Evolutionary conservation across 371 early-diverging fungal species (phyloP).

Genomic region (Mortierella sp.): DNA sequence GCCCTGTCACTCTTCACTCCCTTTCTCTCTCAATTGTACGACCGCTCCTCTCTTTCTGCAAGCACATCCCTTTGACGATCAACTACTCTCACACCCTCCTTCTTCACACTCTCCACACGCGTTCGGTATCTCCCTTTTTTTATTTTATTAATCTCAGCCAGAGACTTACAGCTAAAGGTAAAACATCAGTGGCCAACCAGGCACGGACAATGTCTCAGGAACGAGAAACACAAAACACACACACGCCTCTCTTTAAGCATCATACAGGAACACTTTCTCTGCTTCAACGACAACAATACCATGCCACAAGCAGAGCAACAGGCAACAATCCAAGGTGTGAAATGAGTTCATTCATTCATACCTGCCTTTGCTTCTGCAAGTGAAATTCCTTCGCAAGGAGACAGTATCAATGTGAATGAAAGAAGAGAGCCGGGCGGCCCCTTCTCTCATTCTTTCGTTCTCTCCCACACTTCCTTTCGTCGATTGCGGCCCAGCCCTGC

Average conservation of each 20-base stretch:
- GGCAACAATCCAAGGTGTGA: not conserved
- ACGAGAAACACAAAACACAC: not conserved
- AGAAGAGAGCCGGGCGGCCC: not conserved
- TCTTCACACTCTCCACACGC: not conserved
- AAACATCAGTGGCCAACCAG: not conserved
- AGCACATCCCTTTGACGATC: constrained; percentile 2
- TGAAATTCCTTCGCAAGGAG: not conserved
- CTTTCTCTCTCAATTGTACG: constrained; percentile 1
- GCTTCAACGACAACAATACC: not conserved
- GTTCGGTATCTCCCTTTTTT: not conserved
- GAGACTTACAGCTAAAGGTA: not conserved
- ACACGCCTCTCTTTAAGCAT: not conserved
- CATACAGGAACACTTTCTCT: not conserved
- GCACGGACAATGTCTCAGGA: constrained; percentile 17
- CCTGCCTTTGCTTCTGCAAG: not conserved
- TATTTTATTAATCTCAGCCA: not conserved
- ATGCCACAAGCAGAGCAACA: not conserved
- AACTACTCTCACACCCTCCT: not conserved
- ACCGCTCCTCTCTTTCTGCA: not conserved
- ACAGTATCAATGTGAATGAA: not conserved
- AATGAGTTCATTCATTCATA: not conserved
- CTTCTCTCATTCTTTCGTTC: no score
- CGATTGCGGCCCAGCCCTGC: not conserved
- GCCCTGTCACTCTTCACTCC: not conserved
- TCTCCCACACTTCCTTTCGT: not conserved